phyloP scores from a whole-genome alignment of 495 filamentous ascomycete species.

The Aspergillus cavernicola region DNA sequence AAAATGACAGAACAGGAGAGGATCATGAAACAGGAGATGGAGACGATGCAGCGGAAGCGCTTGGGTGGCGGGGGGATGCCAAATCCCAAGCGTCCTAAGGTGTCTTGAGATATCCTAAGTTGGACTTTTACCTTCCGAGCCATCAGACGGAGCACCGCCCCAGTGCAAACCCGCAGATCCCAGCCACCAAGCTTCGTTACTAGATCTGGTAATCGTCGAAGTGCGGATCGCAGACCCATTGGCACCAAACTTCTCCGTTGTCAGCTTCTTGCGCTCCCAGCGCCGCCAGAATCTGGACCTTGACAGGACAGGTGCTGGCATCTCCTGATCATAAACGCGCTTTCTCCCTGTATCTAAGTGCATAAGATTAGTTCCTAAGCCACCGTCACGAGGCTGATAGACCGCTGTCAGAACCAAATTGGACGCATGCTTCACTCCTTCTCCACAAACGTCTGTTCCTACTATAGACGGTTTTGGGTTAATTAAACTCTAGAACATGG shows the following conservation, averaged over 20 bases:
- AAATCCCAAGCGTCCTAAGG: slow-evolving; percentile 34
- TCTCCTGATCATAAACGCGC: not conserved
- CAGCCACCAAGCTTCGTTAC: not conserved
- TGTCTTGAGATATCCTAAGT: slow-evolving; percentile 17
- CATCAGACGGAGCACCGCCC: too few species aligned
- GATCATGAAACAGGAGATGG: slow-evolving; percentile 81
- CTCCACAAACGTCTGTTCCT: not conserved
- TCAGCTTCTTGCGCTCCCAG: too few species aligned
- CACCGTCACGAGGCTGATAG: too few species aligned
- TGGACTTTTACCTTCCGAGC: not conserved
- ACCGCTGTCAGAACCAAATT: not conserved
- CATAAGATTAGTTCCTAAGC: not conserved
- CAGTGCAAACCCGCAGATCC: too few species aligned
- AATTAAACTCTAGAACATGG: not conserved
- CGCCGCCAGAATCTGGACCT: too few species aligned
- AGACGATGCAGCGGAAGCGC: slow-evolving; percentile 67
- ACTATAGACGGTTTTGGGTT: not conserved
- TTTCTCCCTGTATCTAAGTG: not conserved
- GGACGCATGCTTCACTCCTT: too few species aligned
- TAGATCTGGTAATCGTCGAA: too few species aligned
- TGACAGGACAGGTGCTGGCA: not conserved
- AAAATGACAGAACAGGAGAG: slow-evolving; percentile 83
- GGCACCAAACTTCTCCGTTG: too few species aligned
- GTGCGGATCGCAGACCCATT: too few species aligned
- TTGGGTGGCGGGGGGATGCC: slow-evolving; percentile 30